Evolutionary conservation across 2,329 filamentous ascomycete genomes (phyloP), one percentile per base, ranked within the genome.

Genomic region (Diplodia corticola): DNA sequence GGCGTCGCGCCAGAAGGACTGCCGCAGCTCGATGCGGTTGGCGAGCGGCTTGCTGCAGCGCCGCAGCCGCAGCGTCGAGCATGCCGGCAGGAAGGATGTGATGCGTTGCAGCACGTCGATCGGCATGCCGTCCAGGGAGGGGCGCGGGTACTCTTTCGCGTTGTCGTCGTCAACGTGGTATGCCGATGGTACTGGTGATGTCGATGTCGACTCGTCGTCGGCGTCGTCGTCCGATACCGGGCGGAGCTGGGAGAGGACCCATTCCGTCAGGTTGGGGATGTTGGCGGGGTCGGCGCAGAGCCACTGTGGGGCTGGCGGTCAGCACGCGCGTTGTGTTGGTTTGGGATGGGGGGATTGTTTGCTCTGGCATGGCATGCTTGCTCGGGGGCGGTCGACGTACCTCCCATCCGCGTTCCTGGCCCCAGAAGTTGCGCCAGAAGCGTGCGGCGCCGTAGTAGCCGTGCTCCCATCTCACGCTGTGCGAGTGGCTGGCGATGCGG

Each of bases 321-420:
- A 44, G 40, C 40, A 44, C 40, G 40, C 17, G 17, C 40, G 40
- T 10, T 44, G 17, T 17, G 9, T 20, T 1, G 1, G n/a, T 4
- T 44, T 10, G 17, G 5, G 37, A 20, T 10, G 40, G n/a, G n/a
- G n/a, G n/a, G n/a, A n/a, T n/a, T n/a, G n/a, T n/a, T n/a, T n/a
- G n/a, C n/a, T n/a, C 6, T 44, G 17, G 4, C n/a, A 44, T n/a
- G 10, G 40, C 17, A 20, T 44, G 40, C 20, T 20, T n/a, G 40
- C 4, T 44, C 40, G 17, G 37, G 7, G 4, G 17, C 37, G 6
- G 17, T 6, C 2, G 5, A 17, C 35, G 15, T 17, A 63, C 60
- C 60, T 63, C 60, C 60, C 60, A 63, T 22, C 60, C 48, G 48
- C 60, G 49, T 17, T 63, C 60, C 20, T 51, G 46, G 5, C 60